A percentile compares a stretch with the other conserved stretches of the same genome.
These are phyloP conservation scores for Kalmusia sp. DNA, from an alignment of 2,329 filamentous ascomycete species.

Conservation along the genomic window DNA sequence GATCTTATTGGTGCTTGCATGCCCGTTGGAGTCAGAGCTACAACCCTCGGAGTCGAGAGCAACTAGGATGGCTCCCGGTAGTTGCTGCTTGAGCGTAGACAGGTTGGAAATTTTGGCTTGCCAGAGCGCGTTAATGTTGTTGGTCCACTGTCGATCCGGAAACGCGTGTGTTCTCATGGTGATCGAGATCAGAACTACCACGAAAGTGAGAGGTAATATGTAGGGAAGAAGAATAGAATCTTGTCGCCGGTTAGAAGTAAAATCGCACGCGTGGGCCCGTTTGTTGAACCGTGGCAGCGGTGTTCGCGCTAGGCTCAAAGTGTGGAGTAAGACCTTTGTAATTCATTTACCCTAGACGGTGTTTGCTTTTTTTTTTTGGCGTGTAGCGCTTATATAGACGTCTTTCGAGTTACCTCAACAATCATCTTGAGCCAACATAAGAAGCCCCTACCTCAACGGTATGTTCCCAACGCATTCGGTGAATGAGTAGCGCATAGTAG, in stretches of 20 bases:
- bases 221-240: not conserved
- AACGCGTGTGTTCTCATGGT: not conserved
- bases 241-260: not conserved
- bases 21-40: not conserved
- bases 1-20: not conserved
- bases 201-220: not conserved
- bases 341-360: no score
- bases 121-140: slow-evolving; percentile 2
- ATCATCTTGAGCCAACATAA: no score
- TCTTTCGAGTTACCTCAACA: no score
- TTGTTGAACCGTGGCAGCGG: no score
- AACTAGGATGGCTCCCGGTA: slow-evolving; percentile 1
- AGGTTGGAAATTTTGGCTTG: not conserved
- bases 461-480: no score
- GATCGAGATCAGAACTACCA: slow-evolving; percentile 27
- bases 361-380: no score
- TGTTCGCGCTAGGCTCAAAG: no score
- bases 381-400: no score
- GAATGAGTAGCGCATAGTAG: no score
- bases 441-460: no score
- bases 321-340: no score
- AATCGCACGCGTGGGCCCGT: not conserved
- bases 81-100: slow-evolving; percentile 1
- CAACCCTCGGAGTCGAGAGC: not conserved
- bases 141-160: not conserved